A percentile compares a stretch with the other conserved stretches of the same genome.
phyloP scores from a whole-genome alignment of 306 rosid species.

The Malus fusca region DNA sequence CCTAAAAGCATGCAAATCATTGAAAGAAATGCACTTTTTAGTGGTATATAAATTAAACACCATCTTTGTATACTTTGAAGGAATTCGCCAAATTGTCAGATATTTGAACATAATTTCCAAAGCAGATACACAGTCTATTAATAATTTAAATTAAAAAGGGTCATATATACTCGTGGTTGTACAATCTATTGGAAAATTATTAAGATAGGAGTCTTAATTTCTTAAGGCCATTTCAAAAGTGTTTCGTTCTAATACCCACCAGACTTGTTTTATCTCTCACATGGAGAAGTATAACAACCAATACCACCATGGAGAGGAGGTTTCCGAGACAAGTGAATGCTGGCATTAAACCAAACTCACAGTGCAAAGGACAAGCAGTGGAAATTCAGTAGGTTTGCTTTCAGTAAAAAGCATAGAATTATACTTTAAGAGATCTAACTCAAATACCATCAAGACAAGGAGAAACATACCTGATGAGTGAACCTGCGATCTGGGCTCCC shows the following conservation, averaged over 20 bases:
- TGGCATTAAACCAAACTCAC: neutral
- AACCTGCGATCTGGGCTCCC: slow-evolving; percentile 96
- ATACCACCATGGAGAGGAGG: neutral
- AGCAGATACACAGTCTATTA: neutral
- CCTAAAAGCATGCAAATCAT: neutral
- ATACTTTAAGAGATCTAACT: slow-evolving; percentile 5
- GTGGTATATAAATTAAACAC: neutral
- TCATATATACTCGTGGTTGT: neutral
- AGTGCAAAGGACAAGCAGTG: neutral
- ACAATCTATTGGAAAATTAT: neutral
- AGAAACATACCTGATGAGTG: slow-evolving; percentile 80
- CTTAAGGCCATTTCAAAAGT: neutral
- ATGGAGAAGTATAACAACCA: neutral
- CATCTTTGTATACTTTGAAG: neutral
- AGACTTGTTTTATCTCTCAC: neutral
- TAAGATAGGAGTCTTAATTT: neutral
- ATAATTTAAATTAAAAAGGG: neutral
- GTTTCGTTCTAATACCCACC: neutral
- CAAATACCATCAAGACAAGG: slow-evolving; percentile 7
- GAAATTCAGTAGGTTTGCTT: neutral
- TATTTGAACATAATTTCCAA: neutral
- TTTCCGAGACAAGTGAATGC: neutral
- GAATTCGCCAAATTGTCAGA: neutral
- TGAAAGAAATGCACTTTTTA: neutral
- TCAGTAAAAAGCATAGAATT: neutral